Evolutionary conservation across 2,329 filamentous ascomycete species (phyloP), one percentile per base, ranked within the genome.

Genomic region (Hypoxylon sp.): DNA sequence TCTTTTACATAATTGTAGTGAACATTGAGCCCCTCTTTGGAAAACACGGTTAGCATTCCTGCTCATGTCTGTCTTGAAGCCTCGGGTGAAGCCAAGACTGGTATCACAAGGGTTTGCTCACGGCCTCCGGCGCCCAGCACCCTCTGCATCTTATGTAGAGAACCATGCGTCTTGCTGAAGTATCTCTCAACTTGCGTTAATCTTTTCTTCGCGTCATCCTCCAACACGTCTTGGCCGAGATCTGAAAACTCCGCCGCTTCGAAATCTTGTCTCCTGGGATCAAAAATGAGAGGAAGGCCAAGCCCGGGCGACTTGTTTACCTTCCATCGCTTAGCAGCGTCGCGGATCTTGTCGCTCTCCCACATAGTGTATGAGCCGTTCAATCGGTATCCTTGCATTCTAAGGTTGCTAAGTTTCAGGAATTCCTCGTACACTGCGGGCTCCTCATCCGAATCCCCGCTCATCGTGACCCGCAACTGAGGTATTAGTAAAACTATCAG

Each of bases 101-200:
- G 13, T 17, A 4, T 3, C 34, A n/a, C n/a, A n/a, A n/a, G n/a
- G 7, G 37, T 10, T 17, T 19, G 63, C 59, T 56, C 56, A 68
- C 64, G 1, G 8, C 64, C 64, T 46, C 64, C 64, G 20, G 19
- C 50, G 7, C 61, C 61, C 8, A 67, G 39, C 3, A 19, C 6
- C 37, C 56, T 68, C 20, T 58, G 37, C 10, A 68, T 4, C 10
- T 15, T 2, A 62, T 59, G 4, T 4, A 0, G 2, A 3, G 4
- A n/a, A n/a, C n/a, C n/a, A n/a, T n/a, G n/a, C 24, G 24, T 26
- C 8, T 46, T 2, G 15, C 22, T 2, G 24, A 64, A 64, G 6
- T 56, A 56, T 0, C 10, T 0, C 15, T 8, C 53, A 3, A 20
- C 57, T 2, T 26, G 3, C 1, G 0, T 1, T 4, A 51, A 4